These are phyloP conservation scores for Neostapfia colusana DNA, from an alignment of 176 grass and related monocot genomes.

Conservation along the genomic window DNA sequence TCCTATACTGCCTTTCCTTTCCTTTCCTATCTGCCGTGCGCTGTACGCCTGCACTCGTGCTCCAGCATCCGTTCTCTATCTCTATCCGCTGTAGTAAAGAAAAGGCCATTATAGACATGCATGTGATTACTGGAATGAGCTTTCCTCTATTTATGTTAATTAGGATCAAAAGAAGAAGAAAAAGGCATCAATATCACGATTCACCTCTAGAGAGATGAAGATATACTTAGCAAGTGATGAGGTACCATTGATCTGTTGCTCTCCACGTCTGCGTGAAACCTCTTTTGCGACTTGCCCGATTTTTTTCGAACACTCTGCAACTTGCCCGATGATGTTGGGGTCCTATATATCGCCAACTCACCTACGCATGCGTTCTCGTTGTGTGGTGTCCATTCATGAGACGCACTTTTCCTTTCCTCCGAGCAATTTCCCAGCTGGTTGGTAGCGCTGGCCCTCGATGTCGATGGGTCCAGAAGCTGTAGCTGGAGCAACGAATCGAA, in stretches of 20 bases:
- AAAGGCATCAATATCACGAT: too few species aligned
- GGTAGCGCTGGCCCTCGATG: not conserved
- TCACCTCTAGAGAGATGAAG: too few species aligned
- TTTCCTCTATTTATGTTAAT: not conserved
- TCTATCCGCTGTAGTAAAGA: not conserved
- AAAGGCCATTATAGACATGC: not conserved
- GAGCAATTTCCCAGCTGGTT: slow-evolving; percentile 19
- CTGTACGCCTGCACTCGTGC: not conserved
- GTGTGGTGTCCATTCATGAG: not conserved
- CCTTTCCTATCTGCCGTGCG: too few species aligned
- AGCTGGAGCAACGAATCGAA: not conserved
- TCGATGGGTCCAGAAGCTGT: slow-evolving; percentile 19
- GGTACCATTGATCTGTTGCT: slow-evolving; percentile 16
- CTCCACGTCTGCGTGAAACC: not conserved
- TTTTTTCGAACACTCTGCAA: too few species aligned
- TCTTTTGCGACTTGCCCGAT: too few species aligned
- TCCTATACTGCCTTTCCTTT: too few species aligned
- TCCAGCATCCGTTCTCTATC: not conserved
- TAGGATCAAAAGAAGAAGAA: too few species aligned
- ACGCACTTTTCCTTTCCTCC: not conserved
- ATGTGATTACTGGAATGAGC: not conserved
- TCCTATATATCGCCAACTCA: slow-evolving; percentile 38
- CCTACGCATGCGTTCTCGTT: slow-evolving; percentile 29
- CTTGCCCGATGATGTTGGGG: slow-evolving; percentile 30
- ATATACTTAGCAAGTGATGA: not conserved